These are phyloP conservation scores for Usnea hakonensis DNA, from an alignment of 495 filamentous ascomycete species.

Conservation along the genomic window DNA sequence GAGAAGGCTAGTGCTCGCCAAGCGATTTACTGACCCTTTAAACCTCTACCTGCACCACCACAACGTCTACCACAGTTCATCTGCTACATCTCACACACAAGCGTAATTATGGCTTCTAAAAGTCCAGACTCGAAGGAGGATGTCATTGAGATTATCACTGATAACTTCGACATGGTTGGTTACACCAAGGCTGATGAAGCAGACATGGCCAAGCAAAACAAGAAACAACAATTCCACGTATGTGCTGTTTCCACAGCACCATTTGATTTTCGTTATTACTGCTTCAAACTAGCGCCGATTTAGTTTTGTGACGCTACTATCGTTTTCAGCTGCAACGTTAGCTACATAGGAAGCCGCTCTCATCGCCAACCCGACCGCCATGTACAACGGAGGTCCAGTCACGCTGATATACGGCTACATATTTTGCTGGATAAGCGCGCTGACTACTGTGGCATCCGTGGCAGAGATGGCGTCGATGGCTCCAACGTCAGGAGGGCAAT, in stretches of 20 bases:
- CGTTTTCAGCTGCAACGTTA: neutral
- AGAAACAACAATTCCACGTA: neutral
- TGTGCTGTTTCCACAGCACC: neutral
- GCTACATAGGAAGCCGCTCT: constrained; percentile 39
- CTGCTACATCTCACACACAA: neutral
- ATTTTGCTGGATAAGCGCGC: constrained; percentile 25
- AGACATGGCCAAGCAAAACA: constrained; percentile 1
- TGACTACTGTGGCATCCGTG: constrained; percentile 25
- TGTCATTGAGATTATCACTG: neutral
- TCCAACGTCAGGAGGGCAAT: constrained; percentile 27
- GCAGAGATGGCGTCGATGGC: constrained; percentile 36
- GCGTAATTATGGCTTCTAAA: neutral
- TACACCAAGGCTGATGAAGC: neutral
- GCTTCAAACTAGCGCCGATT: neutral
- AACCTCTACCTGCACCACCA: neutral
- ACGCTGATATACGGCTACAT: constrained; percentile 30
- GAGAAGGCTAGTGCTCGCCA: neutral
- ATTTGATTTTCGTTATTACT: neutral
- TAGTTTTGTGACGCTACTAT: neutral
- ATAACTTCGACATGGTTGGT: neutral
- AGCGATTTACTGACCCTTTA: no score
- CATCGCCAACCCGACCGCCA: constrained; percentile 31
- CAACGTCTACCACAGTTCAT: neutral
- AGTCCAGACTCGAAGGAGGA: neutral
- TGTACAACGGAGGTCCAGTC: constrained; percentile 34